A percentile compares a stretch with the other conserved stretches of the same genome.
These are phyloP conservation scores for Echria macrotheca DNA, from an alignment of 495 filamentous ascomycete genomes.

Conservation along the genomic window DNA sequence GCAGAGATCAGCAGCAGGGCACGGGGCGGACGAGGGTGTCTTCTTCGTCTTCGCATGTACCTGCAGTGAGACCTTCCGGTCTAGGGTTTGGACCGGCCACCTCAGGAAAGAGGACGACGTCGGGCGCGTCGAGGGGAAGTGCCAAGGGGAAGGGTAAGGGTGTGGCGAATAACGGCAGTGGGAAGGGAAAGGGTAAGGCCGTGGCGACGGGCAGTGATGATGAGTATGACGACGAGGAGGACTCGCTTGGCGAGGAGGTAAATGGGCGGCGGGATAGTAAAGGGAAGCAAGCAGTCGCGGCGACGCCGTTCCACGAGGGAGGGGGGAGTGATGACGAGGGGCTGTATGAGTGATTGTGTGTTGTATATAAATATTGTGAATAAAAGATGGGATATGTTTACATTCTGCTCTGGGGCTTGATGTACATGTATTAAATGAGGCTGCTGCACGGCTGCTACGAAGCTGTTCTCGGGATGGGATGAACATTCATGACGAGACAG, in stretches of 20 bases:
- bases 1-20: slow-evolving; percentile 26
- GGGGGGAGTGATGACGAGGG: slow-evolving; percentile 26
- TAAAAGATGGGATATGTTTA: too few relatives aligned
- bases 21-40: slow-evolving; percentile 31
- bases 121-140: slow-evolving; percentile 24
- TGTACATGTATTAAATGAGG: too few relatives aligned
- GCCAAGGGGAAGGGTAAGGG: slow-evolving; percentile 51
- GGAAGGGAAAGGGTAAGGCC: slow-evolving; percentile 48
- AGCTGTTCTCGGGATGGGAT: too few relatives aligned
- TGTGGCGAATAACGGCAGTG: too few relatives aligned
- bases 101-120: slow-evolving; percentile 13
- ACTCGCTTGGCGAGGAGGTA: slow-evolving; percentile 2
- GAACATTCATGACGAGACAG: too few relatives aligned
- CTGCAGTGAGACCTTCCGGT: too few relatives aligned
- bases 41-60: too few relatives aligned
- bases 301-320: slow-evolving; percentile 21
- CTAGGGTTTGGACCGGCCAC: slow-evolving; percentile 6
- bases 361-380: not conserved
- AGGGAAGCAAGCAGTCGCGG: slow-evolving; percentile 44
- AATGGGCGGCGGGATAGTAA: slow-evolving; percentile 39
- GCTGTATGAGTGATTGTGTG: slow-evolving; percentile 26
- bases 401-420: too few relatives aligned
- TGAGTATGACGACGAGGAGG: slow-evolving; percentile 17
- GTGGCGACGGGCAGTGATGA: slow-evolving; percentile 16
- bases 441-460: too few relatives aligned